Evolutionary conservation across 495 filamentous ascomycete genomes (phyloP).

Genomic region (Tuber calosporum): DNA sequence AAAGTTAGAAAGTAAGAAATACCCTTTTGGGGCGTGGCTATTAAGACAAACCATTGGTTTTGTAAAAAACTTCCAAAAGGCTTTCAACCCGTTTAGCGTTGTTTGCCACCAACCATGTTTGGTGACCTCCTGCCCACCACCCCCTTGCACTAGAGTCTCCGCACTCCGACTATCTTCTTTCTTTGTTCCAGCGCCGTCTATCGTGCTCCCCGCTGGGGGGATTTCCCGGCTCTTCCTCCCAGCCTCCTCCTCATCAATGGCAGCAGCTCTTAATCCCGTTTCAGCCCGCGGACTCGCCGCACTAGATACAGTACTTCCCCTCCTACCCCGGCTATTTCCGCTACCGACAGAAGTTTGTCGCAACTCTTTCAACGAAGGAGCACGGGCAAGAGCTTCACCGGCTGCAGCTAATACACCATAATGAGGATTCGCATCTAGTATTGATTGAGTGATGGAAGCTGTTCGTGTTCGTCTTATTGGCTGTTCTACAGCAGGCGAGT

Average conservation of each 20-base stretch:
- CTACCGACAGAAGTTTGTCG: constrained; percentile 28
- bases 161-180: background rate
- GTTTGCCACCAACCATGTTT: constrained; percentile 36
- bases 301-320: constrained; percentile 13
- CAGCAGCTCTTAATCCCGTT: background rate
- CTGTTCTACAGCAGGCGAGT: background rate
- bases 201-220: background rate
- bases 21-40: background rate
- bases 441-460: constrained; percentile 35
- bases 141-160: constrained; percentile 4
- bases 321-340: constrained; percentile 5
- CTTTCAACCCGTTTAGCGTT: constrained; percentile 32
- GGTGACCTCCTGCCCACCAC: constrained; percentile 21
- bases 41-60: constrained; percentile 22
- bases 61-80: constrained; percentile 41
- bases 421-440: constrained; percentile 43
- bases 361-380: constrained; percentile 41
- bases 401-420: constrained; percentile 43
- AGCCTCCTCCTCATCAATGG: constrained; percentile 17
- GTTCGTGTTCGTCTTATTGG: constrained; percentile 28
- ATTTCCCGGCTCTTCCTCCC: background rate
- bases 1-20: background rate
- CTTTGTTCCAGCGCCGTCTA: background rate
- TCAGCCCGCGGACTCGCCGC: constrained; percentile 24
- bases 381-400: constrained; percentile 42